Conservation (phyloP, 768 basidiomycete species). For the Daedaleopsis sinensis region DNA sequence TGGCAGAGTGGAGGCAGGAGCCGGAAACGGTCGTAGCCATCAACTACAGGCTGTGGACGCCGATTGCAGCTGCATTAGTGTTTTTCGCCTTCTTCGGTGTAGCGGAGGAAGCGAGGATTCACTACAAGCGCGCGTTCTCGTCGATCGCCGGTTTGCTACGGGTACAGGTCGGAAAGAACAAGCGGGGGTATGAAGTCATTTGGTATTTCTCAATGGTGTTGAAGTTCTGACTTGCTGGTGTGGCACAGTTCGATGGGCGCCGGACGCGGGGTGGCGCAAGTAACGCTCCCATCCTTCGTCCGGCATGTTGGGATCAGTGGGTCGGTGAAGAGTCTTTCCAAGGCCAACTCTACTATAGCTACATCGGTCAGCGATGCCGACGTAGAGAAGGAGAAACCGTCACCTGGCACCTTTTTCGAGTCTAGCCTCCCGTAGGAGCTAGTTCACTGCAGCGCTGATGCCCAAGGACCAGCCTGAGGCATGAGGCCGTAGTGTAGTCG, state of each 20-base stretch:
- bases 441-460: no score
- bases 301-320: not conserved
- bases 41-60: constrained; percentile 37
- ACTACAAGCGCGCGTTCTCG: constrained; percentile 37
- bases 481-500: no score
- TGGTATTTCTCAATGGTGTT: not conserved
- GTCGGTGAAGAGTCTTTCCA: not conserved
- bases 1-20: constrained; percentile 39
- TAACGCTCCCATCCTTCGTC: not conserved
- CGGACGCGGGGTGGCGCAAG: not conserved
- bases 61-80: constrained; percentile 38
- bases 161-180: not conserved
- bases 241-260: no score
- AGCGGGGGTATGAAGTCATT: not conserved
- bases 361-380: not conserved
- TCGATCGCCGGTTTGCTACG: constrained; percentile 31
- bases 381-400: not conserved
- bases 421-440: not conserved
- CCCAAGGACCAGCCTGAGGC: no score
- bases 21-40: constrained; percentile 8
- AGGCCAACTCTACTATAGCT: not conserved
- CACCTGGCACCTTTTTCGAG: not conserved
- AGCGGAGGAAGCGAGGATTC: constrained; percentile 46
- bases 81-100: constrained; percentile 60
- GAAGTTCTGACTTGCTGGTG: not conserved